Conservation (phyloP, 1,139 yeast genomes). For the Candida sp. region DNA sequence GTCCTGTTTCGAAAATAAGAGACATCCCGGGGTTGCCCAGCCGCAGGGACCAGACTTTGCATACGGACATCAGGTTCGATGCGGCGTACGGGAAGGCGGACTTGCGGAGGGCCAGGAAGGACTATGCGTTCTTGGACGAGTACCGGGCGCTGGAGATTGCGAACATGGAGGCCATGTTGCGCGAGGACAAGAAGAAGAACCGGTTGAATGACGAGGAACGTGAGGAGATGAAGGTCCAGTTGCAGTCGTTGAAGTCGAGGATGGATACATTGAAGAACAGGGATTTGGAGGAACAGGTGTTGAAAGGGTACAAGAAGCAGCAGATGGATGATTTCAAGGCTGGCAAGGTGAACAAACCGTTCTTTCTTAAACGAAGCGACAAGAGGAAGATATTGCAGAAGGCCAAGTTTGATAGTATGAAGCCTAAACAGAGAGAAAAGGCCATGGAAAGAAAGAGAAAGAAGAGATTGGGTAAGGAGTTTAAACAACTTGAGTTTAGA, state of each 20-base stretch:
- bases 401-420: conserved; percentile 89
- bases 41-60: conserved; percentile 44
- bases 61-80: conserved; percentile 88
- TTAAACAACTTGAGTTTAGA: conserved; percentile 72
- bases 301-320: conserved; percentile 55
- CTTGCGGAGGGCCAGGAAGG: conserved; percentile 62
- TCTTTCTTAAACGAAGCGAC: conserved; percentile 79
- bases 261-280: conserved; percentile 77
- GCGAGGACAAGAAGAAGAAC: conserved; percentile 57
- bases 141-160: conserved; percentile 76
- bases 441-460: conserved; percentile 94
- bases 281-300: conserved; percentile 72
- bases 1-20: conserved; percentile 71
- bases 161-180: conserved; percentile 60
- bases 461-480: conserved; percentile 91
- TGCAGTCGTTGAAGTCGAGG: conserved; percentile 72
- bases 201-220: conserved; percentile 51
- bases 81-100: conserved; percentile 89
- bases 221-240: conserved; percentile 53
- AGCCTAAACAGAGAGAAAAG: conserved; percentile 80
- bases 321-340: conserved; percentile 48
- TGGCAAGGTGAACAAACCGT: conserved; percentile 54
- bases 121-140: conserved; percentile 86
- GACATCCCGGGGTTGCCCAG: conserved; percentile 74
- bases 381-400: conserved; percentile 84